phyloP scores from a whole-genome alignment of 2,329 filamentous ascomycete species.

The Neurospora crassa region DNA sequence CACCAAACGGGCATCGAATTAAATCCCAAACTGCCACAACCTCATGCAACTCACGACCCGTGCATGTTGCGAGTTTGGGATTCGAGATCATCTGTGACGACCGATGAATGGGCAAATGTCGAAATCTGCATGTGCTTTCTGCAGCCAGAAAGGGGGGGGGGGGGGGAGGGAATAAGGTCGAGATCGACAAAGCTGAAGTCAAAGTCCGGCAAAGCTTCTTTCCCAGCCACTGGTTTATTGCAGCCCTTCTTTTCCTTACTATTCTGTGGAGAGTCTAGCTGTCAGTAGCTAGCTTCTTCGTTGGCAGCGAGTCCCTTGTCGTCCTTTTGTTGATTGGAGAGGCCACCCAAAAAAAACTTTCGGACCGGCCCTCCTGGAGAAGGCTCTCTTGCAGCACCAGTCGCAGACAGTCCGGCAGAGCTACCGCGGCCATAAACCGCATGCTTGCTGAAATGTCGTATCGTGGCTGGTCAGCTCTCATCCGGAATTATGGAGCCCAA shows the following conservation, averaged over 20 bases:
- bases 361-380: not conserved
- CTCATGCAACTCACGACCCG: not conserved
- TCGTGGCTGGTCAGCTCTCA: not conserved
- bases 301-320: not conserved
- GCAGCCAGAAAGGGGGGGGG: not conserved
- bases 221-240: not conserved
- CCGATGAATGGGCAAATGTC: not conserved
- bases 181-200: not conserved
- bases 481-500: not conserved
- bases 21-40: not conserved
- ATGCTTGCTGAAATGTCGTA: not conserved
- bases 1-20: not conserved
- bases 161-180: not conserved
- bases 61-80: not conserved
- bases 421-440: not conserved
- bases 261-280: not conserved
- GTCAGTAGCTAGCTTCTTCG: not conserved
- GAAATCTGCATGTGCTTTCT: not conserved
- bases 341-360: not conserved
- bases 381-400: not conserved
- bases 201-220: not conserved
- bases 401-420: not conserved
- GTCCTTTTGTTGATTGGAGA: not conserved
- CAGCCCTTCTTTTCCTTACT: not conserved
- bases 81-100: not conserved